Evolutionary conservation across 805 yeast genomes (phyloP).

Genomic region (Nakazawaea molendinolei): DNA sequence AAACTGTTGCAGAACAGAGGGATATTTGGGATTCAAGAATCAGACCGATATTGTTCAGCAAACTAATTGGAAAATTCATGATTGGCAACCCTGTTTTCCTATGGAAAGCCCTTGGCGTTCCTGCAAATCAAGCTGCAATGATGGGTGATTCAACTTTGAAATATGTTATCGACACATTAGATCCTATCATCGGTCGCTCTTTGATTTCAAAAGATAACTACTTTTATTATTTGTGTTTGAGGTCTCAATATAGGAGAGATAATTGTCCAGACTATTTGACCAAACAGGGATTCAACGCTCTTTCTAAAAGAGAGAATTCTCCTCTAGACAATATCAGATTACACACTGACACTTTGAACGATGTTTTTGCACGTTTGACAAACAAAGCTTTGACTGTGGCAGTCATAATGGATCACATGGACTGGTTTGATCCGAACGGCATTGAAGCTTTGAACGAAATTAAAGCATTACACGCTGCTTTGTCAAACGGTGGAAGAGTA

Average conservation of each 20-base stretch:
- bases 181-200: conserved; percentile 62
- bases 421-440: conserved; percentile 73
- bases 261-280: conserved; percentile 79
- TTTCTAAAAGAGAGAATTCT: conserved; percentile 32
- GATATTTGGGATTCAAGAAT: conserved; percentile 56
- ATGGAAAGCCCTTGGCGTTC: conserved; percentile 90
- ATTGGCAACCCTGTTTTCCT: conserved; percentile 81
- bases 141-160: conserved; percentile 67
- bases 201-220: conserved; percentile 67
- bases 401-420: conserved; percentile 88
- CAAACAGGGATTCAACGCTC: conserved; percentile 44
- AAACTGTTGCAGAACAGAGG: conserved; percentile 55
- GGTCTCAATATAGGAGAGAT: conserved; percentile 48
- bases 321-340: conserved; percentile 67
- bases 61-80: conserved; percentile 56
- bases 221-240: conserved; percentile 65
- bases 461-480: conserved; percentile 52
- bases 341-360: conserved; percentile 74
- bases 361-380: conserved; percentile 62
- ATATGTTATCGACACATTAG: conserved; percentile 72
- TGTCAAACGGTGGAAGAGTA: conserved; percentile 65
- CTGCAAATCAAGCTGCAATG: conserved; percentile 76
- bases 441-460: conserved; percentile 62
- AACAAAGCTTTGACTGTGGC: conserved; percentile 65
- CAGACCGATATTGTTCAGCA: conserved; percentile 67